Base-by-base conservation (phyloP, 441 rosid species). In the Jatropha podagrica region DNA sequence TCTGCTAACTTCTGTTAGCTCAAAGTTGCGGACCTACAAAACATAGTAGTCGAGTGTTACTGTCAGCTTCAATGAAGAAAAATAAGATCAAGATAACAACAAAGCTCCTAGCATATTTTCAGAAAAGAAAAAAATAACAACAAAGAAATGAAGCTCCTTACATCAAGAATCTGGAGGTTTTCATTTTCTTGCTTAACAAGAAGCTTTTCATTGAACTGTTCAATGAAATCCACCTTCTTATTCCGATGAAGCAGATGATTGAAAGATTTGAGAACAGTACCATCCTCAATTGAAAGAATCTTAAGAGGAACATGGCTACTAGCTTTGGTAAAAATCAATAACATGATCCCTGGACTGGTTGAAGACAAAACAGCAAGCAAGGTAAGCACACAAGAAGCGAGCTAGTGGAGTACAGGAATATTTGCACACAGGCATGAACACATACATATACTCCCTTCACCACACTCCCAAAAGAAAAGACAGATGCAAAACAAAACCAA, bases 181-280 rank as follows among this genome's bases (percentile, higher is more conserved):
- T 89, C 93, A 67, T 86, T 84, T 63, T 88, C 91, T 82, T 88
- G 93, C 84, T 89, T 89, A 79, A 89, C 91, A 60, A 88, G 93
- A 78, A 89, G 93, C 87, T 89, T 89, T 77, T 89, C 93, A 67
- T 89, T 89, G 81, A 89, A 89, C 68, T 88, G 91, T 80, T 89
- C 91, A 17, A 89, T 86, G 76, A 89, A 89, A 64, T 89, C 91
- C 69, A 89, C 93, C 87, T 88, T 88, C 85, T 86, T 88, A 82
- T 86, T 88, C 66, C 91, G 90, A 79, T 88, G 90, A 75, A 89
- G 91, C 23, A 89, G 89, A 82, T 89, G 93, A 66, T 79, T 81
- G 78, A 89, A 89, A 58, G 87, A 75, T 81, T 88, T 88, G 46
- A 89, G 90, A 75, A 89, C 91, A 0, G 85, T 89, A 58, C 91